These are phyloP conservation scores for Tetrapisispora arboricola DNA, from an alignment of 805 yeast species.

Conservation along the genomic window DNA sequence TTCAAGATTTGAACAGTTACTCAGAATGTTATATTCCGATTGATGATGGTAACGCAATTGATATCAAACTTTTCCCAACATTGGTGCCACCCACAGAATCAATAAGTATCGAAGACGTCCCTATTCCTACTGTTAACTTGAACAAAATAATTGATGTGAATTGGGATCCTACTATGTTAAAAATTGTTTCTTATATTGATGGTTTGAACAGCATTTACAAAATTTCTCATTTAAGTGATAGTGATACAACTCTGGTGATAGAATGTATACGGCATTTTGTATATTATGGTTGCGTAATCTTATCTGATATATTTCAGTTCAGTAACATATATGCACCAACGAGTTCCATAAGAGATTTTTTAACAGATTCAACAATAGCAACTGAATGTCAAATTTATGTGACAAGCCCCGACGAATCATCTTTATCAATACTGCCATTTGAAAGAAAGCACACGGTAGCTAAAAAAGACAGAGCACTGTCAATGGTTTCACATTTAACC, in stretches of 20 bases:
- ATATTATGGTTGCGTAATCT: constrained; percentile 77
- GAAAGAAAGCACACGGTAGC: constrained; percentile 6
- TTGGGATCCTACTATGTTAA: constrained; percentile 96
- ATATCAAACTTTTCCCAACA: constrained; percentile 89
- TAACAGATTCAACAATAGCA: constrained; percentile 55
- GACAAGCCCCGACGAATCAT: constrained; percentile 32
- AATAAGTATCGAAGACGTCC: constrained; percentile 76
- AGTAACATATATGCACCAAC: constrained; percentile 84
- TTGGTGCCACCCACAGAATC: constrained; percentile 71
- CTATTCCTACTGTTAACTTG: constrained; percentile 76
- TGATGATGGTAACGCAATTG: constrained; percentile 80
- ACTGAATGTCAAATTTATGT: constrained; percentile 82
- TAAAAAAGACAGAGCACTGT: not conserved
- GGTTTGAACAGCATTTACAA: constrained; percentile 76
- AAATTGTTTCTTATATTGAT: constrained; percentile 74
- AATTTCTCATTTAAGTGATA: constrained; percentile 70
- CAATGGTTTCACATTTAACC: constrained; percentile 4
- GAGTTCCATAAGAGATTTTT: constrained; percentile 57
- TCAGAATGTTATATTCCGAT: constrained; percentile 94
- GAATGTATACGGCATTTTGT: constrained; percentile 86
- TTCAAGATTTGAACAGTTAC: constrained; percentile 86
- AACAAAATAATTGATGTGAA: constrained; percentile 68
- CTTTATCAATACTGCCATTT: constrained; percentile 26
- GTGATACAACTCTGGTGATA: constrained; percentile 67
- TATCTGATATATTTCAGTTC: constrained; percentile 84